A percentile compares a stretch with the other conserved stretches of the same genome.
These are phyloP conservation scores for Lipomyces starkeyi DNA, from an alignment of 805 yeast genomes.

Conservation along the genomic window DNA sequence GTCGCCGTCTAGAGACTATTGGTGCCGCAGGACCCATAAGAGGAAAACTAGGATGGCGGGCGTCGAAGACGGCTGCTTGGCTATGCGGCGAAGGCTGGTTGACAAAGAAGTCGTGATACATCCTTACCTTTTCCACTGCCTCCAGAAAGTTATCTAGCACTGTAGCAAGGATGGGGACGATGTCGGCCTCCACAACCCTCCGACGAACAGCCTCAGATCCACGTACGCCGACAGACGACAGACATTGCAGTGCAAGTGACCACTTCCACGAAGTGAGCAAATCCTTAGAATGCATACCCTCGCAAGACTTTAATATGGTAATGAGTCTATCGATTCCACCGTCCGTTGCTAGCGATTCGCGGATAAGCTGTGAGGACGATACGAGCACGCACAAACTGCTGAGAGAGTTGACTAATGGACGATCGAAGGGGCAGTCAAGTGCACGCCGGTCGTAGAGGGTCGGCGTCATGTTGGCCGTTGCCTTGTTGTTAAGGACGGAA, in stretches of 20 bases:
- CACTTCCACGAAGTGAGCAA: constrained; percentile 93
- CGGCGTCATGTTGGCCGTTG: constrained; percentile 90
- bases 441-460: constrained; percentile 92
- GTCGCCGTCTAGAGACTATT: neutral
- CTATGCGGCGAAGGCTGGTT: neutral
- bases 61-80: neutral
- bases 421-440: constrained; percentile 84
- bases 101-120: constrained; percentile 29
- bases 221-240: constrained; percentile 88
- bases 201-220: constrained; percentile 87
- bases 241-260: constrained; percentile 92
- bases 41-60: neutral
- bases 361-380: constrained; percentile 82
- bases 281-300: constrained; percentile 45
- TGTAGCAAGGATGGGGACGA: constrained; percentile 88
- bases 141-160: constrained; percentile 82
- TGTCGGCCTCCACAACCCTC: constrained; percentile 89
- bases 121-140: constrained; percentile 38
- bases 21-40: neutral
- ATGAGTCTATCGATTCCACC: constrained; percentile 92
- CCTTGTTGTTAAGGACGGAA: constrained; percentile 77
- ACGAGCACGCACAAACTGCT: constrained; percentile 88
- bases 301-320: constrained; percentile 83
- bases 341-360: constrained; percentile 86
- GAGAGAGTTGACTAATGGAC: constrained; percentile 88